Evolutionary conservation across 495 filamentous ascomycete genomes (phyloP), one percentile per base, ranked within the genome.

Genomic region (Penicillium robsamsonii): DNA sequence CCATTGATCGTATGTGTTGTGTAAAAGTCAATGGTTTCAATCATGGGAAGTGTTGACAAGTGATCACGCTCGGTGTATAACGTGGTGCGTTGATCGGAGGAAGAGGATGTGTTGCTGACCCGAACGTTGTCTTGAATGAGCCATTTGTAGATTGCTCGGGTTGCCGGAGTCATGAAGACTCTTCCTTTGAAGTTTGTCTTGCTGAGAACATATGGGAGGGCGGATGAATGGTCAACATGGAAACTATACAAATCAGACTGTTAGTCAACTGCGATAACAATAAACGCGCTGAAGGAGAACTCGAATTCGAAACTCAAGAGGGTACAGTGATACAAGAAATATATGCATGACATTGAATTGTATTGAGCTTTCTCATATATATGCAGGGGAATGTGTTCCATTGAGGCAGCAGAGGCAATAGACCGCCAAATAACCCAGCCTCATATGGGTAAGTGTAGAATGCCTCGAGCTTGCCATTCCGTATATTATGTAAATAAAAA

Each of bases 121-220:
- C 94, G 86, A 27, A 98, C 88, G 67, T 89, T 92, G 74, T 98
- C 94, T 70, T 96, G 91, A 50, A 97, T 96, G 33, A 98, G 81
- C 92, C 93, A 97, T 78, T 97, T 97, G 81, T 98, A 98, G 72
- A 98, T 98, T 57, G 94, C 94, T 73, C 97, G 97, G 24, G 94
- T 98, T 5, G 94, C 89, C 75, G 97, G 94, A 25, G 94, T 98
- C 93, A 97, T 98, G 76, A 97, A 97, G 55, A 97, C 92, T 27
- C 92, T 85, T 51, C 94, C 94, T 59, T 88, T 87, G 81, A 98
- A 98, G 67, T 95, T 96, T 45, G 94, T 97, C 74, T 98, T 97
- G 56, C 93, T 87, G 67, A 98, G 83, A 53, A 98, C 94, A 71
- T 97, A 98, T 33, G 94, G 94, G 25, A 98, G 80, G 17, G 93